phyloP scores from a whole-genome alignment of 2,329 filamentous ascomycete species.

The Ophiognomonia clavigignenti-juglandacearum region DNA sequence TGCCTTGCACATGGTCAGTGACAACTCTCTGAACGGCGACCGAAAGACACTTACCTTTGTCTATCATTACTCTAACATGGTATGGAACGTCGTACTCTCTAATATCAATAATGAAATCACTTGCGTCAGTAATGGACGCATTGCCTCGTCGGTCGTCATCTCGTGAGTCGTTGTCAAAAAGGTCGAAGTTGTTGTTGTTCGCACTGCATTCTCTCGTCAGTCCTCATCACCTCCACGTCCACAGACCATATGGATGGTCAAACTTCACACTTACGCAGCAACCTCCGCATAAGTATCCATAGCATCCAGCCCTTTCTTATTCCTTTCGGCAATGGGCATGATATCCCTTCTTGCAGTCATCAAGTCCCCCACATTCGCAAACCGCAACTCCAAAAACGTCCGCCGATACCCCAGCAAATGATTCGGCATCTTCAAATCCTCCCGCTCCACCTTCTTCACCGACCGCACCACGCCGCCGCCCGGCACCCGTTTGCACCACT shows the following conservation, averaged over 20 bases:
- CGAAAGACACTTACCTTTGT: slow-evolving; percentile 40
- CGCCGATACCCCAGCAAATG: slow-evolving; percentile 87
- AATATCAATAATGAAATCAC: slow-evolving; percentile 97
- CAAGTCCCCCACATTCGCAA: slow-evolving; percentile 82
- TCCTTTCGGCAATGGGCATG: slow-evolving; percentile 89
- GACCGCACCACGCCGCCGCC: slow-evolving; percentile 78
- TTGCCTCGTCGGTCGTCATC: slow-evolving; percentile 75
- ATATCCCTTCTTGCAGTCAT: slow-evolving; percentile 80
- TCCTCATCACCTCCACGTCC: slow-evolving; percentile 18
- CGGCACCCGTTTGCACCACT: slow-evolving; percentile 78
- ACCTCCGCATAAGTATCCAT: slow-evolving; percentile 99
- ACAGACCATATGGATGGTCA: not conserved
- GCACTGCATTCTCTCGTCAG: slow-evolving; percentile 41
- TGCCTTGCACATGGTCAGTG: slow-evolving; percentile 53
- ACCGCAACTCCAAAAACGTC: slow-evolving; percentile 81
- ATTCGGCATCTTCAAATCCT: slow-evolving; percentile 92
- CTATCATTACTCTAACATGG: slow-evolving; percentile 97
- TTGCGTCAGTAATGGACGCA: slow-evolving; percentile 75
- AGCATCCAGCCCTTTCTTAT: slow-evolving; percentile 91
- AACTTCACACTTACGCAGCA: slow-evolving; percentile 58
- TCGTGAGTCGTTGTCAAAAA: slow-evolving; percentile 85
- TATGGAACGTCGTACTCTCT: slow-evolving; percentile 99
- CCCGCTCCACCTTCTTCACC: slow-evolving; percentile 76
- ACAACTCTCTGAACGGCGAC: not conserved
- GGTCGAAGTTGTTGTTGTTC: slow-evolving; percentile 74